Conservation (phyloP, 2,329 filamentous ascomycete genomes). For the Triangularia setosa region DNA sequence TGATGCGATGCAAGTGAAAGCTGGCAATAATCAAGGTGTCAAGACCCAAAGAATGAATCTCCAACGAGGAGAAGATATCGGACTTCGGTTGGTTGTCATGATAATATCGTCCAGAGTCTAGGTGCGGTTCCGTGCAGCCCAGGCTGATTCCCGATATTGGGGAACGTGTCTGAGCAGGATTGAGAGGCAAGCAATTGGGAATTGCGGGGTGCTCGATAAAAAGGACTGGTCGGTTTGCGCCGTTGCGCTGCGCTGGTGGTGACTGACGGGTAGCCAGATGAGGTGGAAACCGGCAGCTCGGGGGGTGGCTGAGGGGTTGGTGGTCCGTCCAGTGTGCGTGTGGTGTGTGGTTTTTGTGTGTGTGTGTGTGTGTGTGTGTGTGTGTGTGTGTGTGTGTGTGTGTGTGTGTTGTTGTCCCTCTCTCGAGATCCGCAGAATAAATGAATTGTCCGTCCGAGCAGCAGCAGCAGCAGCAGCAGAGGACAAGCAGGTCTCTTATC, state of each 20-base stretch:
- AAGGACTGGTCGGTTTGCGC: constrained; percentile 20
- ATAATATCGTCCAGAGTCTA: constrained; percentile 36
- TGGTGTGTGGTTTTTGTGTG: neutral
- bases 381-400: too few relatives aligned
- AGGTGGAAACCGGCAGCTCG: constrained; percentile 13
- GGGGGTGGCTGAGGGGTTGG: neutral
- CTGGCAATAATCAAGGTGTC: constrained; percentile 36
- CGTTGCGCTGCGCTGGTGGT: constrained; percentile 22
- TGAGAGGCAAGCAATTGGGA: constrained; percentile 7
- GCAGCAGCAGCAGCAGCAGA: neutral
- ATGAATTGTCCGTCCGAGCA: neutral
- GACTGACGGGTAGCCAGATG: constrained; percentile 11
- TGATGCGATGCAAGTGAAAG: constrained; percentile 18
- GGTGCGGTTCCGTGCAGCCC: constrained; percentile 24
- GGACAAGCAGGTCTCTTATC: neutral
- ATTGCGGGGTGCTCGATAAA: constrained; percentile 11
- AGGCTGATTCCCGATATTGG: constrained; percentile 25
- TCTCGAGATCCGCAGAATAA: neutral
- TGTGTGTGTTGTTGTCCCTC: too few relatives aligned
- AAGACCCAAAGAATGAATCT: constrained; percentile 43
- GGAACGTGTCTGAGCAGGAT: constrained; percentile 16
- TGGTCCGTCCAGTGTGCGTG: neutral
- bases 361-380: too few relatives aligned
- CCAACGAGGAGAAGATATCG: constrained; percentile 42
- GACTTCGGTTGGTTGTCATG: constrained; percentile 43